Conservation (phyloP, 257 asterid species). For the Forsythia suspensa region DNA sequence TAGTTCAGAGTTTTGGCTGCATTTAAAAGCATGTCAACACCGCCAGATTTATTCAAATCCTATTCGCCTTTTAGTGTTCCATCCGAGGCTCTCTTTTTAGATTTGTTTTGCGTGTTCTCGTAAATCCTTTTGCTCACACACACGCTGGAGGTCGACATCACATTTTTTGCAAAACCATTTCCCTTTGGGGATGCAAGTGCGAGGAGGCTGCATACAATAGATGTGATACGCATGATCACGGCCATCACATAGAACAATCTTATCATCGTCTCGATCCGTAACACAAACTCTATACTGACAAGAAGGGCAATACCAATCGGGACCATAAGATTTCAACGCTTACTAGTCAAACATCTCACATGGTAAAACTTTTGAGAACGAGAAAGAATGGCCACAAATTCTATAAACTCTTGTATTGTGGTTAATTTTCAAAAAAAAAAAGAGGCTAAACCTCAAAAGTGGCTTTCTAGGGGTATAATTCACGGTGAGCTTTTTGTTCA, state of each 20-base stretch:
- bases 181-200: slow-evolving; percentile 52
- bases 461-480: too few relatives aligned
- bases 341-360: slow-evolving; percentile 61
- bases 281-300: slow-evolving; percentile 81
- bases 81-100: slow-evolving; percentile 35
- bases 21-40: slow-evolving; percentile 79
- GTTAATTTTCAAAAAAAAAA: too few relatives aligned
- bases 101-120: slow-evolving; percentile 35
- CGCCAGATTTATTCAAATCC: slow-evolving; percentile 57
- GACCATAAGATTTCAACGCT: slow-evolving; percentile 55
- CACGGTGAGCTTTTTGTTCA: too few relatives aligned
- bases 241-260: slow-evolving; percentile 84
- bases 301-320: slow-evolving; percentile 90
- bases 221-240: slow-evolving; percentile 87
- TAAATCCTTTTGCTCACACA: slow-evolving; percentile 48
- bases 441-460: too few relatives aligned
- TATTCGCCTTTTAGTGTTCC: slow-evolving; percentile 38
- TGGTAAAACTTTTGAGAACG: slow-evolving; percentile 87
- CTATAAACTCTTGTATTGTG: slow-evolving; percentile 11
- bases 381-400: slow-evolving; percentile 70
- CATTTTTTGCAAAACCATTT: slow-evolving; percentile 82
- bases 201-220: slow-evolving; percentile 81
- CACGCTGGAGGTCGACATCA: slow-evolving; percentile 43
- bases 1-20: slow-evolving; percentile 76
- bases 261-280: slow-evolving; percentile 68